A percentile compares a stretch with the other conserved stretches of the same genome.
These are phyloP conservation scores for Trebouxia sp. DNA, from an alignment of 139 green algal genomes.

Conservation along the genomic window DNA sequence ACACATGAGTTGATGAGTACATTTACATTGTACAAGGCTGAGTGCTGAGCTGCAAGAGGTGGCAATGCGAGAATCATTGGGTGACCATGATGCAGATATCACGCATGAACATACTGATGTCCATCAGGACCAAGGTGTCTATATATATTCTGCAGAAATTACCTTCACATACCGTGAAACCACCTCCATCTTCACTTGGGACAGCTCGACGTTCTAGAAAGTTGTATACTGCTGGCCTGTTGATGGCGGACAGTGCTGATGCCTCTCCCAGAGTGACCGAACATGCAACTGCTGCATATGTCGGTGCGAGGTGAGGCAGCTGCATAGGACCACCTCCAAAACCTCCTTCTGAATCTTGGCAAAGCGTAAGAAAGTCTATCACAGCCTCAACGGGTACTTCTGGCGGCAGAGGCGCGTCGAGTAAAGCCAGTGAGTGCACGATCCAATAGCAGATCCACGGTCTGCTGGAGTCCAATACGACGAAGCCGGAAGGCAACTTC, in stretches of 20 bases:
- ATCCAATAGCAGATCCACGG: conserved; percentile 95
- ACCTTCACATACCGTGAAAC: conserved; percentile 89
- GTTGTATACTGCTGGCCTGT: conserved; percentile 47
- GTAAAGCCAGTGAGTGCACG: conserved; percentile 83
- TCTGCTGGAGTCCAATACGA: conserved; percentile 76
- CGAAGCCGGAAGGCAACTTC: conserved; percentile 58
- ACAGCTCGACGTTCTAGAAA: conserved; percentile 85
- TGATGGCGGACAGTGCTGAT: conserved; percentile 56
- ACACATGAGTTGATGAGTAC: neutral
- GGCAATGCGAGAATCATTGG: neutral
- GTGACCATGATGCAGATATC: neutral
- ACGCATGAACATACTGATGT: neutral
- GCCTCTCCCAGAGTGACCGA: conserved; percentile 81
- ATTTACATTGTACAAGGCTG: neutral
- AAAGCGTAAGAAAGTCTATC: conserved; percentile 70
- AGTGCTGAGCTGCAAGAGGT: neutral
- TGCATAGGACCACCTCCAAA: conserved; percentile 90
- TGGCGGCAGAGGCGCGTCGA: conserved; percentile 52
- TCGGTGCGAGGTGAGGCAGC: conserved; percentile 92
- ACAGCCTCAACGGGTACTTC: conserved; percentile 44
- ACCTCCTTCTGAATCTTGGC: conserved; percentile 78
- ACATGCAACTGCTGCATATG: conserved; percentile 87
- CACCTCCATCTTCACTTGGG: conserved; percentile 61
- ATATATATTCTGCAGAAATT: neutral
- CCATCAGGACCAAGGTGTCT: too few species aligned